Evolutionary conservation across 306 rosid species (phyloP), one percentile per base, ranked within the genome.

Genomic region (Dicorynia guianensis): DNA sequence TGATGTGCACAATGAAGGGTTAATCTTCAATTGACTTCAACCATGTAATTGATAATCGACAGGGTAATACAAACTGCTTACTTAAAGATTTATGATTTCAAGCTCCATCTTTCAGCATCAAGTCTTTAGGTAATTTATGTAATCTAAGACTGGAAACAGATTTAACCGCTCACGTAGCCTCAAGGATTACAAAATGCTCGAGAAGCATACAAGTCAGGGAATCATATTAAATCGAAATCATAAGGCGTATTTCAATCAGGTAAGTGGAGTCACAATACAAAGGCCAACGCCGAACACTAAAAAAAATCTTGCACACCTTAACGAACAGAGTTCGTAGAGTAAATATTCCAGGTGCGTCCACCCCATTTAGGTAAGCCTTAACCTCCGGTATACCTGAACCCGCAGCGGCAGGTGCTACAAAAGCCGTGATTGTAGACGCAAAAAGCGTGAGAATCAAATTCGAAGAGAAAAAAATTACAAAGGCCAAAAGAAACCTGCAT

Each of bases 311-410:
- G 68, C 0, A 63, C 61, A 92, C 98, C 99, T 96, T 96, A 62
- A 96, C 93, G 20, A 87, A 42, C 71, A 96, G 86, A 53, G 98
- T 92, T 49, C 47, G 83, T 2, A 80, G 5, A 7, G 93, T 83
- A 69, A 79, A 86, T 34, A 96, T 89, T 72, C 93, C 97, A 5
- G 98, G 99, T 5, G 99, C 90, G 39, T 95, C 96, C 30, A 95
- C 97, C 1, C 99, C 99, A 61, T 95, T 95, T 53, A 96, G 81
- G 72, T 96, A 96, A 18, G 99, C 99, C 75, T 96, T 96, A 79
- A 96, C 98, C 81, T 96, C 99, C 18, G 98, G 96, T 82, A 92
- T 90, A 55, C 98, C 99, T 11, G 99, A 96, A 20, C 99, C 99
- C 0, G 93, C 76, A 3, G 97, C 99, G 9, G 85, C 77, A 57